phyloP scores from a whole-genome alignment of 2,329 filamentous ascomycete species.

The Rhinocladiella mackenziei region DNA sequence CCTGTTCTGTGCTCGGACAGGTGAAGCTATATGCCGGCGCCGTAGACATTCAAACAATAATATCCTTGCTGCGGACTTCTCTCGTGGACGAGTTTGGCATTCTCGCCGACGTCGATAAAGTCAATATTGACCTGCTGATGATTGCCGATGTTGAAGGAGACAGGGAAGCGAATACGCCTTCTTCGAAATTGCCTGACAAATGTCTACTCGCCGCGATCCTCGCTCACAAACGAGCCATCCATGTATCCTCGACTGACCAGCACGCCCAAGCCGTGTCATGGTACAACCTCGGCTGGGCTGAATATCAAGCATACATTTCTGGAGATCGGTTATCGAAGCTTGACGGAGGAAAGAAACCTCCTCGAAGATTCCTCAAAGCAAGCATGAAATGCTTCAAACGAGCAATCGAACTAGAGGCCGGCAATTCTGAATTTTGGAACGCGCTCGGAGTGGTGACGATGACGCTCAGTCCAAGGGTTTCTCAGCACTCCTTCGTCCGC shows the following conservation, averaged over 20 bases:
- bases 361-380: constrained; percentile 67
- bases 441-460: constrained; percentile 88
- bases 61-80: constrained; percentile 7
- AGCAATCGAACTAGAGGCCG: constrained; percentile 89
- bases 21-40: constrained; percentile 64
- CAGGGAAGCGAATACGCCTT: background rate
- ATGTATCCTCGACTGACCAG: constrained; percentile 65
- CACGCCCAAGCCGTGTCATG: constrained; percentile 93
- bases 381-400: constrained; percentile 89
- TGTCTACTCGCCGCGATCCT: constrained; percentile 71
- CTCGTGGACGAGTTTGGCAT: constrained; percentile 53
- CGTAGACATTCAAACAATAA: constrained; percentile 51
- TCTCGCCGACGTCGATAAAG: constrained; percentile 65
- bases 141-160: constrained; percentile 28
- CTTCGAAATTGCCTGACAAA: constrained; percentile 42
- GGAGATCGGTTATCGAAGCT: constrained; percentile 34
- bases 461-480: constrained; percentile 75
- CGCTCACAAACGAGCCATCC: constrained; percentile 80
- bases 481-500: constrained; percentile 88
- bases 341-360: constrained; percentile 45
- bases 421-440: constrained; percentile 97
- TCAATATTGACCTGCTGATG: constrained; percentile 30
- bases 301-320: constrained; percentile 69
- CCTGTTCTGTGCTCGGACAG: constrained; percentile 76
- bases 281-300: constrained; percentile 95